Conservation (phyloP, 2,329 filamentous ascomycete genomes). For the Lachnellula occidentalis region DNA sequence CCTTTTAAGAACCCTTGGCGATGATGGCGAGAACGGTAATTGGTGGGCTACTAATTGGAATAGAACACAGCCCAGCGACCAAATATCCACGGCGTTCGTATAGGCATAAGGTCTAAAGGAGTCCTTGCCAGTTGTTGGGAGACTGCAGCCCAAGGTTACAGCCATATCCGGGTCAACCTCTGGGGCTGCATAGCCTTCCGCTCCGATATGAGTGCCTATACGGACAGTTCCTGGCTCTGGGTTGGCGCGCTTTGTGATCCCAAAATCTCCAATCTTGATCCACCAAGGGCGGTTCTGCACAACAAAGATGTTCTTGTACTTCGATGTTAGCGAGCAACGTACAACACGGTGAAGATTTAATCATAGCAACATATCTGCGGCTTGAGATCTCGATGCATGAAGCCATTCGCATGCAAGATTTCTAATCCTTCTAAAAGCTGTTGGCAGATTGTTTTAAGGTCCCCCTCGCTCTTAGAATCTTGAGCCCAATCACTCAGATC, state of each 20-base stretch:
- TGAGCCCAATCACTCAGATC: conserved; percentile 25
- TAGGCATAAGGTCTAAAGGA: no score
- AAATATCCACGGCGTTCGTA: no score
- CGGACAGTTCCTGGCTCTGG: no score
- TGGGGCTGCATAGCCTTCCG: no score
- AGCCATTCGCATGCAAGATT: conserved; percentile 8
- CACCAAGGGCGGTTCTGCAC: conserved; percentile 27
- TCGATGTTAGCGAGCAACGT: neutral
- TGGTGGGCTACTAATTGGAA: no score
- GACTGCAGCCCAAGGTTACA: no score
- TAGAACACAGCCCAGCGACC: no score
- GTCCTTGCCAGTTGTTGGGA: no score
- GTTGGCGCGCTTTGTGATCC: conserved; percentile 30
- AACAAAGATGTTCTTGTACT: conserved; percentile 8
- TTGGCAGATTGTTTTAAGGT: neutral
- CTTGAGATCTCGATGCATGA: conserved; percentile 11
- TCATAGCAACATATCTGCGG: conserved; percentile 1
- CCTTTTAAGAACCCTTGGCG: no score
- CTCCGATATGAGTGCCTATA: no score
- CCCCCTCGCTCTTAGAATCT: neutral
- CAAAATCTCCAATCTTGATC: conserved; percentile 38
- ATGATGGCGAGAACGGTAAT: no score
- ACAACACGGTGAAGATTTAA: neutral
- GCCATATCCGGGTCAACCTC: no score
- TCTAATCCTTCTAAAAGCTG: conserved; percentile 5